Conservation (phyloP, 2,329 filamentous ascomycete species). For the Cladosporium sp. region DNA sequence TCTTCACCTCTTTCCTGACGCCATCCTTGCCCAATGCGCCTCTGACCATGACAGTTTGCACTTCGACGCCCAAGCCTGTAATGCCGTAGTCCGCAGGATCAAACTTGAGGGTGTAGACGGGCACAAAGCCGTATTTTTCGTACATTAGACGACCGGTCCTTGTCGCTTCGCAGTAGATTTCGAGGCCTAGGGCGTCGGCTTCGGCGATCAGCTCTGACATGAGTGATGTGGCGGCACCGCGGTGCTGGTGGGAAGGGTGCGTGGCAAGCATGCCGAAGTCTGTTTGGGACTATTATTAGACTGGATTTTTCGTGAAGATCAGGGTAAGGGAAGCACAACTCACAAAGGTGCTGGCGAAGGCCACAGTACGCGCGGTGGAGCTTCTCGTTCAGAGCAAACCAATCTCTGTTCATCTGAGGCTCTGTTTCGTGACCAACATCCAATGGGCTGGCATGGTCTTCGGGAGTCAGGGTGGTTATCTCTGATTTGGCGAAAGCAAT, state of each 20-base stretch:
- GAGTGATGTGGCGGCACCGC: constrained; percentile 40
- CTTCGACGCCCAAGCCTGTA: constrained; percentile 23
- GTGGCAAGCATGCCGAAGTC: constrained; percentile 36
- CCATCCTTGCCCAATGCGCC: constrained; percentile 16
- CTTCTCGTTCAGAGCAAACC: constrained; percentile 32
- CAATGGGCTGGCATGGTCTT: constrained; percentile 25
- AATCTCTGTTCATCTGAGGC: constrained; percentile 30
- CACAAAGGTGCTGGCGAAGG: constrained; percentile 27
- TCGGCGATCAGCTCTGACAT: constrained; percentile 38
- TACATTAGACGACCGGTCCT: constrained; percentile 30
- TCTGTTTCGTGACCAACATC: constrained; percentile 29
- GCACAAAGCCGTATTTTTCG: constrained; percentile 28
- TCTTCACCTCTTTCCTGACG: constrained; percentile 4
- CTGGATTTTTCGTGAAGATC: not conserved
- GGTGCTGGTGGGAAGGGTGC: constrained; percentile 38
- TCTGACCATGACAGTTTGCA: constrained; percentile 32
- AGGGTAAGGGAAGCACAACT: constrained; percentile 5
- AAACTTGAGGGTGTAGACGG: constrained; percentile 18
- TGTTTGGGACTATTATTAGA: constrained; percentile 1
- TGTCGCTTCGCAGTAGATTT: constrained; percentile 41
- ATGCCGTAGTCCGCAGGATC: constrained; percentile 27
- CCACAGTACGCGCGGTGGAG: constrained; percentile 27
- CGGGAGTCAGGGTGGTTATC: constrained; percentile 24
- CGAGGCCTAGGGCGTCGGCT: constrained; percentile 38
- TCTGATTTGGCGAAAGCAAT: constrained; percentile 31